phyloP scores from a whole-genome alignment of 2,329 filamentous ascomycete species.

The Davidsoniella virescens region DNA sequence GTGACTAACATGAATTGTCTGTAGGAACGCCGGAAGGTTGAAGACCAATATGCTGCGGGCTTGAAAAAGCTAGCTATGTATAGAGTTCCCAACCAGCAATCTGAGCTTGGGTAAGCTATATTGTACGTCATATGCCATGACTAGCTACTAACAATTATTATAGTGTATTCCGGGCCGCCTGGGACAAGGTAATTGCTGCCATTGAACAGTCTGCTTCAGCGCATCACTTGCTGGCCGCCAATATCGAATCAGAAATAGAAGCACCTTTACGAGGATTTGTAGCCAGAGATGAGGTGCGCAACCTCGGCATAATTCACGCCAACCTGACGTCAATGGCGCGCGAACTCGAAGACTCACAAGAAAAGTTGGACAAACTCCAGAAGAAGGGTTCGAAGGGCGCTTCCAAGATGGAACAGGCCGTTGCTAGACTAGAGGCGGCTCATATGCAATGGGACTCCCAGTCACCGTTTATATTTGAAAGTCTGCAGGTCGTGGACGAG shows the following conservation, averaged over 20 bases:
- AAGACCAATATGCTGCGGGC: constrained; percentile 74
- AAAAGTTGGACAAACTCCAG: constrained; percentile 68
- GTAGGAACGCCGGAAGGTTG: constrained; percentile 80
- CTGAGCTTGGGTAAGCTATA: constrained; percentile 72
- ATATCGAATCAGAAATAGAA: constrained; percentile 82
- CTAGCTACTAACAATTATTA: neutral
- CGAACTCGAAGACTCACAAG: constrained; percentile 70
- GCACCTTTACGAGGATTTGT: constrained; percentile 62
- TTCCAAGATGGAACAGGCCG: constrained; percentile 61
- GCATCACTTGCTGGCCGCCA: constrained; percentile 63
- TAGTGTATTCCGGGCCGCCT: constrained; percentile 80
- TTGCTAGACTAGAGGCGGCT: constrained; percentile 59
- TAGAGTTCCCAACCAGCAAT: constrained; percentile 55
- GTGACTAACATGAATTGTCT: neutral
- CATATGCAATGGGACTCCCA: constrained; percentile 82
- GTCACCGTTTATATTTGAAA: constrained; percentile 88
- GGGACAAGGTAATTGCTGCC: constrained; percentile 71
- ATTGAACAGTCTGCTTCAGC: constrained; percentile 69
- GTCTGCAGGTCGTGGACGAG: constrained; percentile 80
- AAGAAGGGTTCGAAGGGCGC: constrained; percentile 64
- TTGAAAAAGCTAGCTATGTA: constrained; percentile 66
- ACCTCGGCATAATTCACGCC: constrained; percentile 63
- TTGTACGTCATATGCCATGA: neutral
- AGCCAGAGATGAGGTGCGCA: constrained; percentile 58
- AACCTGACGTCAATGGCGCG: constrained; percentile 70